phyloP scores from a whole-genome alignment of 352 stramenopile genomes.

The Globisporangium solare region DNA sequence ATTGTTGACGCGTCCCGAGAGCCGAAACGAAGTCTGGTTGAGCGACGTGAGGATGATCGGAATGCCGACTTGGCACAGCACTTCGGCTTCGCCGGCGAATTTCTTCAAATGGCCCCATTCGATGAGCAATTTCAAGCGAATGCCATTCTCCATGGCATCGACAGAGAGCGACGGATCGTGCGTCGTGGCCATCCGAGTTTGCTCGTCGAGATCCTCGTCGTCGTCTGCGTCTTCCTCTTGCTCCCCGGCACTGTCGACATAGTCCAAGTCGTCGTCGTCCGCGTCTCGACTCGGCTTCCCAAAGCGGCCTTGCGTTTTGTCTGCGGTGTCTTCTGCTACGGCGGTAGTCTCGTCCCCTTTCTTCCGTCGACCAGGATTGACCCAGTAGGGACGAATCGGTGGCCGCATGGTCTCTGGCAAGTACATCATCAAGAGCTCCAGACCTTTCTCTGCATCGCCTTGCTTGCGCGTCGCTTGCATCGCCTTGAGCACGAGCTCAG shows the following conservation, averaged over 20 bases:
- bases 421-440: constrained; percentile 49
- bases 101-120: constrained; percentile 79
- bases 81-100: constrained; percentile 54
- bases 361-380: constrained; percentile 38
- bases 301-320: background rate
- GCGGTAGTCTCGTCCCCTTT: constrained; percentile 7
- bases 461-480: constrained; percentile 63
- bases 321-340: background rate
- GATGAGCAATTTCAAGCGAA: constrained; percentile 75
- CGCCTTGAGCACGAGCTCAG: constrained; percentile 59
- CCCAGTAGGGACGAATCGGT: constrained; percentile 82
- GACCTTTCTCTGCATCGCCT: constrained; percentile 41
- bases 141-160: constrained; percentile 83
- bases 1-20: constrained; percentile 67
- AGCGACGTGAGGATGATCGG: constrained; percentile 80
- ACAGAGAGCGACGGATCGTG: constrained; percentile 74
- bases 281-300: background rate
- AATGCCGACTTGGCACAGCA: constrained; percentile 78
- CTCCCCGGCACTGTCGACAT: constrained; percentile 23
- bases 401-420: constrained; percentile 62
- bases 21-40: constrained; percentile 68
- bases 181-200: constrained; percentile 49
- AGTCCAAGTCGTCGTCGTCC: background rate
- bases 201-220: constrained; percentile 49
- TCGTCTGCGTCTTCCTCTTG: constrained; percentile 28